Evolutionary conservation across 1,139 yeast genomes (phyloP).

Genomic region (Diutina scorzettiae): DNA sequence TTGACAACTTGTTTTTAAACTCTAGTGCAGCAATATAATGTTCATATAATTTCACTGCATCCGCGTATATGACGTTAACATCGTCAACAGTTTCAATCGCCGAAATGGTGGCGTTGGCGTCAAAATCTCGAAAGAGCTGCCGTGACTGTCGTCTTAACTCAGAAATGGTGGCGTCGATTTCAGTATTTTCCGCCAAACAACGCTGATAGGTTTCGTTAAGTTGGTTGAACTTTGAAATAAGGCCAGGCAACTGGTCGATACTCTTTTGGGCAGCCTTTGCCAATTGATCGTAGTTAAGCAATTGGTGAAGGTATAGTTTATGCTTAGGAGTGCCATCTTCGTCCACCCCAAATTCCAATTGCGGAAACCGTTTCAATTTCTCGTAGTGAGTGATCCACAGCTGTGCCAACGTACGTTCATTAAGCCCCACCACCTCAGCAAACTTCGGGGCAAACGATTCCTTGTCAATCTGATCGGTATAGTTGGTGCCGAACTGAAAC

Average conservation of each 20-base stretch:
- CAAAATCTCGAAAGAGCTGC: background rate
- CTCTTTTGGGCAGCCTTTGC: constrained; percentile 16
- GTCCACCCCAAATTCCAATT: constrained; percentile 10
- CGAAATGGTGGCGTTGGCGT: background rate
- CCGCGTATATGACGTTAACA: background rate
- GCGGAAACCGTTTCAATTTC: constrained; percentile 26
- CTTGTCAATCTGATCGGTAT: constrained; percentile 34
- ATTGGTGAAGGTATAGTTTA: constrained; percentile 13
- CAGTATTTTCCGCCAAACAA: background rate
- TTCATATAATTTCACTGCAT: background rate
- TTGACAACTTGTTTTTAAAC: constrained; percentile 18
- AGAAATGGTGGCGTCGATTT: background rate
- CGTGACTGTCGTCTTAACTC: background rate
- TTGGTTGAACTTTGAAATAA: constrained; percentile 27
- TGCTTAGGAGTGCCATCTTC: background rate
- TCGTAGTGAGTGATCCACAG: constrained; percentile 38
- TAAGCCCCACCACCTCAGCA: constrained; percentile 34
- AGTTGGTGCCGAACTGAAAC: constrained; percentile 45
- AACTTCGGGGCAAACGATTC: constrained; percentile 38
- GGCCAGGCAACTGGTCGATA: constrained; percentile 18
- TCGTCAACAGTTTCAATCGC: background rate
- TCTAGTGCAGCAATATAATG: constrained; percentile 9
- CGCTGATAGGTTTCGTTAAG: constrained; percentile 12
- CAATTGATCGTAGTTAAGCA: constrained; percentile 19
- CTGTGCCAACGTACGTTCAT: constrained; percentile 32